Percentiles rank a stretch among this genome's conserved stretches.
These are phyloP conservation scores for Castanea sativa DNA, from an alignment of 306 rosid genomes.

Conservation along the genomic window DNA sequence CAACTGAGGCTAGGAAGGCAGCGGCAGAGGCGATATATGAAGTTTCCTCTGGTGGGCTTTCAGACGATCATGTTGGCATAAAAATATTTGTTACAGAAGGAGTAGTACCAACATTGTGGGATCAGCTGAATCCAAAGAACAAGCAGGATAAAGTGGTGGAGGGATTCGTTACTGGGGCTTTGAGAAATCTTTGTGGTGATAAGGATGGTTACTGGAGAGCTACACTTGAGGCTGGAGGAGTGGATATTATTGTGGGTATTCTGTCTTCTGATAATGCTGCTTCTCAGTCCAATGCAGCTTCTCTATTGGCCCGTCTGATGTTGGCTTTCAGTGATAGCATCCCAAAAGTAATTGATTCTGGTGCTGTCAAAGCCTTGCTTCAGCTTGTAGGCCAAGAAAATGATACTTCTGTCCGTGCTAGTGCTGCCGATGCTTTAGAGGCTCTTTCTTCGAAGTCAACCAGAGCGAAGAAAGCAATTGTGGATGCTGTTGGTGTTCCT, in stretches of 20 bases:
- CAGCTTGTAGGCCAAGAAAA: conserved; percentile 71
- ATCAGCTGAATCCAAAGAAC: conserved; percentile 68
- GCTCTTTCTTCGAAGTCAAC: conserved; percentile 83
- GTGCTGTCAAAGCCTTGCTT: conserved; percentile 87
- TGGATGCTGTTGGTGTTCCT: conserved; percentile 64
- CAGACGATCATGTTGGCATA: conserved; percentile 87
- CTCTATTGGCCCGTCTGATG: conserved; percentile 86
- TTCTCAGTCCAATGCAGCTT: conserved; percentile 96
- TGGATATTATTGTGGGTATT: conserved; percentile 84
- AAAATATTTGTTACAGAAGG: conserved; percentile 95
- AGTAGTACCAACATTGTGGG: conserved; percentile 95
- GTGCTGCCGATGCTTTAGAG: conserved; percentile 98
- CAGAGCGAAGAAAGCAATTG: conserved; percentile 71
- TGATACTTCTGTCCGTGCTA: conserved; percentile 84
- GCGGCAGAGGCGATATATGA: conserved; percentile 95
- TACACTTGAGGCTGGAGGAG: conserved; percentile 94
- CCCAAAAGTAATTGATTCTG: conserved; percentile 88
- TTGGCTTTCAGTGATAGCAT: conserved; percentile 91
- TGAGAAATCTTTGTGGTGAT: conserved; percentile 95
- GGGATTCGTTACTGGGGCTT: conserved; percentile 92
- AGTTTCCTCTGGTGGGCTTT: conserved; percentile 91
- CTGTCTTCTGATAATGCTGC: conserved; percentile 83
- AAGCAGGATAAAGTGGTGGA: conserved; percentile 85
- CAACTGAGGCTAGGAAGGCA: conserved; percentile 78
- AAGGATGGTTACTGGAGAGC: conserved; percentile 94